A percentile compares a stretch with the other conserved stretches of the same genome.
These are phyloP conservation scores for Cyberlindnera bimundalis DNA, from an alignment of 805 yeast genomes.

Conservation along the genomic window DNA sequence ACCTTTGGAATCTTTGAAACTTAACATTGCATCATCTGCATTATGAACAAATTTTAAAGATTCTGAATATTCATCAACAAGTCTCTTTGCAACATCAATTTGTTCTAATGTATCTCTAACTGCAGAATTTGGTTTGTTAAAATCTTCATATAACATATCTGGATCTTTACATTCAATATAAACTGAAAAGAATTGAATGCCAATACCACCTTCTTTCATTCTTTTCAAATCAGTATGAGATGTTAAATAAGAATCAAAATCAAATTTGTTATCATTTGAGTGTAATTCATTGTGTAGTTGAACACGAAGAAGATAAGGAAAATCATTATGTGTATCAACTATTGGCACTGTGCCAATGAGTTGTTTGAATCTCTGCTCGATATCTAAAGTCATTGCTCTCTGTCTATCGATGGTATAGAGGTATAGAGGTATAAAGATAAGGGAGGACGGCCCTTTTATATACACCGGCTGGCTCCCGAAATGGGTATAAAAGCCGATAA, in stretches of 20 bases:
- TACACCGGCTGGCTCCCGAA: background rate
- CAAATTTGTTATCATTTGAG: conserved; percentile 30
- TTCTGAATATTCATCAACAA: conserved; percentile 29
- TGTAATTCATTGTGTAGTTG: conserved; percentile 44
- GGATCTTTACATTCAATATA: conserved; percentile 38
- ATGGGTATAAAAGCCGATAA: background rate
- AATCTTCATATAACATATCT: conserved; percentile 39
- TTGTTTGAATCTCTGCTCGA: conserved; percentile 19
- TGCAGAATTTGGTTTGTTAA: conserved; percentile 30
- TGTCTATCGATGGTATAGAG: too few species aligned
- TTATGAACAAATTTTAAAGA: conserved; percentile 38
- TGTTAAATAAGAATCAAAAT: conserved; percentile 37
- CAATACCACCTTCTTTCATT: conserved; percentile 42
- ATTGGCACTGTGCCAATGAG: conserved; percentile 33
- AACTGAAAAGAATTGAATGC: conserved; percentile 49
- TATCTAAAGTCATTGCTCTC: conserved; percentile 4
- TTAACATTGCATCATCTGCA: conserved; percentile 39
- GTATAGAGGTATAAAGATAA: too few species aligned
- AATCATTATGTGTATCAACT: conserved; percentile 48
- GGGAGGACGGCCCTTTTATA: too few species aligned
- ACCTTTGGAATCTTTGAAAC: conserved; percentile 25
- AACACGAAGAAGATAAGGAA: conserved; percentile 46
- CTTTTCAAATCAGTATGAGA: conserved; percentile 44
- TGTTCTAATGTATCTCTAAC: conserved; percentile 55
- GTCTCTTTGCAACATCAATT: conserved; percentile 46